Conservation (phyloP, 2,329 filamentous ascomycete genomes). For the Raffaelea ambrosiae region DNA sequence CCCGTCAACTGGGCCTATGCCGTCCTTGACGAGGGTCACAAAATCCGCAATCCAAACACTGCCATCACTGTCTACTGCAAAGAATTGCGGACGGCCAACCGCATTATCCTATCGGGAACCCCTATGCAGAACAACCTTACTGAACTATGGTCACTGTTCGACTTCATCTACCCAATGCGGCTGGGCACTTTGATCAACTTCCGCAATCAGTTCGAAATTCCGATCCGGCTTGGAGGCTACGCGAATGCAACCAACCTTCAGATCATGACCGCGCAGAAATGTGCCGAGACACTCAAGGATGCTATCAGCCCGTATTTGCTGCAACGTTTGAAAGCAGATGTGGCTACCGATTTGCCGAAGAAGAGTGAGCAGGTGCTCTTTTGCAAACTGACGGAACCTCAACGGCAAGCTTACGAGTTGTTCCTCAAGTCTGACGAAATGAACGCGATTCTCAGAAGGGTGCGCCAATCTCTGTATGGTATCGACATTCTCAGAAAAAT, state of each 20-base stretch:
- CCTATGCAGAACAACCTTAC: conserved; percentile 96
- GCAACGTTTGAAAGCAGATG: conserved; percentile 87
- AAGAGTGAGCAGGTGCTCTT: conserved; percentile 96
- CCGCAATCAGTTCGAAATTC: conserved; percentile 83
- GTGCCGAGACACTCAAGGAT: conserved; percentile 87
- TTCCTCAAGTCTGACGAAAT: conserved; percentile 82
- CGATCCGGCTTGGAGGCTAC: conserved; percentile 88
- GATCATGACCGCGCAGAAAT: conserved; percentile 89
- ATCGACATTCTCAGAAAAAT: conserved; percentile 92
- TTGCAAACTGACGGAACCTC: conserved; percentile 77
- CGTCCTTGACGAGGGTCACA: conserved; percentile 93
- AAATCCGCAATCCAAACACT: conserved; percentile 94
- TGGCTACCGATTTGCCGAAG: conserved; percentile 85
- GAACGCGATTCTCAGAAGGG: conserved; percentile 67
- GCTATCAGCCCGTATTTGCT: conserved; percentile 89
- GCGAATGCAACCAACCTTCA: conserved; percentile 91
- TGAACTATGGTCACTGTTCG: conserved; percentile 94
- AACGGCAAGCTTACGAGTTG: conserved; percentile 69
- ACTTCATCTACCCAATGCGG: conserved; percentile 96
- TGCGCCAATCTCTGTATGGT: conserved; percentile 74
- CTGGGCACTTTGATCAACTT: conserved; percentile 88
- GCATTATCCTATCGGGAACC: conserved; percentile 89
- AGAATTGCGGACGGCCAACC: conserved; percentile 79
- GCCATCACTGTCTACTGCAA: conserved; percentile 94
- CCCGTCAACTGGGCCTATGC: conserved; percentile 87